Evolutionary conservation across 108 stramenopile genomes (phyloP).

Genomic region (Cyclostephanos invisitatus): DNA sequence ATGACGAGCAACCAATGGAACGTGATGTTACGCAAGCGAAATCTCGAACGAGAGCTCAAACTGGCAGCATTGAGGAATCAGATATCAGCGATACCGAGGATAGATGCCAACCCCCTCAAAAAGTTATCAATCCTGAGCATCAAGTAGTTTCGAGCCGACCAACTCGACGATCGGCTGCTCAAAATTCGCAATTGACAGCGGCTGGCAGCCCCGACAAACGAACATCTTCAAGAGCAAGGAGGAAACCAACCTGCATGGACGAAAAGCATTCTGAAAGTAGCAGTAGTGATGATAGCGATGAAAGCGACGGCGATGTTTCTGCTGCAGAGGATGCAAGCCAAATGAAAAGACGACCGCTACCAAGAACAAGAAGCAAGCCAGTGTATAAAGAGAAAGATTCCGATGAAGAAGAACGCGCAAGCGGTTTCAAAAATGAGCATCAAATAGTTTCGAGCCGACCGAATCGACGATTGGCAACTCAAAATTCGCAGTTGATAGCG

Average conservation of each 20-base stretch:
- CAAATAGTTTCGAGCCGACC: not conserved
- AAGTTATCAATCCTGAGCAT: not conserved
- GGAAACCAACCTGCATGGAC: conserved; percentile 28
- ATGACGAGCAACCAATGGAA: not conserved
- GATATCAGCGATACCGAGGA: not conserved
- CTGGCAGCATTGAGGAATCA: not conserved
- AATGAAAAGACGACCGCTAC: not conserved
- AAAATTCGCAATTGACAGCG: not conserved
- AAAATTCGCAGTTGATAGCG: not conserved
- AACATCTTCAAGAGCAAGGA: conserved; percentile 15
- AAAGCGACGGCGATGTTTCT: too few species aligned
- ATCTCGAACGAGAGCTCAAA: not conserved
- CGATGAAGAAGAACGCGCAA: not conserved
- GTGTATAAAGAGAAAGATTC: not conserved
- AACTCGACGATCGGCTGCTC: conserved; percentile 11
- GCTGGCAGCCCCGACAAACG: conserved; percentile 3
- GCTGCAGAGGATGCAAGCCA: not conserved
- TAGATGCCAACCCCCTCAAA: not conserved
- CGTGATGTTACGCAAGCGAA: not conserved
- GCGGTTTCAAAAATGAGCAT: conserved; percentile 3
- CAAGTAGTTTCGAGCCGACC: not conserved
- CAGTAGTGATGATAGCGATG: not conserved
- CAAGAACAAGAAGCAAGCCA: conserved; percentile 7
- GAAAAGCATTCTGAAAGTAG: not conserved
- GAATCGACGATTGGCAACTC: conserved; percentile 12